phyloP scores from a whole-genome alignment of 805 yeast genomes.

The Lipomyces mesembrius region DNA sequence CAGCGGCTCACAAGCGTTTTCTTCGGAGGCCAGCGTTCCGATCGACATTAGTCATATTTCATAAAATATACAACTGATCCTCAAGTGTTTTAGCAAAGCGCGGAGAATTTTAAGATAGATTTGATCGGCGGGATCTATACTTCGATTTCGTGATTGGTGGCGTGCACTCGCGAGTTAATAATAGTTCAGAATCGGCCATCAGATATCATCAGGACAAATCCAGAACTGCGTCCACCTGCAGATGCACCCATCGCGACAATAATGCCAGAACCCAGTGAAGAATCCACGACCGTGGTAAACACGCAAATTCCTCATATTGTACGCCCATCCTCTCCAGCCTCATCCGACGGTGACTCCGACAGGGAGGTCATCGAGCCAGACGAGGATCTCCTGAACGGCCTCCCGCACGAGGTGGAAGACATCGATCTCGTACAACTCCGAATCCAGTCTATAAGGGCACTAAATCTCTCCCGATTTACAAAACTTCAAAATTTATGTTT shows the following conservation, averaged over 20 bases:
- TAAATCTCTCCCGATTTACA: conserved; percentile 59
- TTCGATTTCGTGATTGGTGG: not conserved
- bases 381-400: conserved; percentile 56
- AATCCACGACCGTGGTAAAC: not conserved
- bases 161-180: not conserved
- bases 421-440: conserved; percentile 65
- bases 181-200: not conserved
- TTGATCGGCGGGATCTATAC: not conserved
- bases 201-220: not conserved
- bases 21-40: too few relatives aligned
- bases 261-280: not conserved
- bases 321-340: not conserved
- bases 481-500: conserved; percentile 66
- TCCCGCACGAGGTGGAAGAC: conserved; percentile 54
- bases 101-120: not conserved
- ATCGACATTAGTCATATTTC: too few relatives aligned
- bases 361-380: conserved; percentile 60
- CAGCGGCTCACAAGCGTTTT: not conserved
- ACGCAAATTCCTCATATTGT: not conserved
- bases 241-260: not conserved
- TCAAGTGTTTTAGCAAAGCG: not conserved
- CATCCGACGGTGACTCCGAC: not conserved
- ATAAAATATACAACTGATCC: not conserved
- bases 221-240: not conserved
- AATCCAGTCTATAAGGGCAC: conserved; percentile 54